Evolutionary conservation across 2,329 filamentous ascomycete species (phyloP).

Genomic region (Penicillium palitans): DNA sequence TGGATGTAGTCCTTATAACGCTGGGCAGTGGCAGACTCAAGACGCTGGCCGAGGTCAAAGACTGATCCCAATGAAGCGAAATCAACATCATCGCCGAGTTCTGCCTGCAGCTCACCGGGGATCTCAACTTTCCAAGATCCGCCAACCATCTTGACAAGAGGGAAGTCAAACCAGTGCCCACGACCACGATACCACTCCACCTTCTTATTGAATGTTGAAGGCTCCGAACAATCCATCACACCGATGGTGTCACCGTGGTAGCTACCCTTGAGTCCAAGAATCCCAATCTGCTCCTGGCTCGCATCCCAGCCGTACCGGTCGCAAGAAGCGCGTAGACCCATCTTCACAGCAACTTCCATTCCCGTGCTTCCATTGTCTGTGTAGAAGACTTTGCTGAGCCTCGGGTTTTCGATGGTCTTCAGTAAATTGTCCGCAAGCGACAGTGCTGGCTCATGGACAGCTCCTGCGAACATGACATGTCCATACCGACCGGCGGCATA

Average conservation of each 20-base stretch:
- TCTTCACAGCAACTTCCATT: conserved; percentile 81
- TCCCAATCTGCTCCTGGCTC: conserved; percentile 58
- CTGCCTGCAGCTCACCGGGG: conserved; percentile 51
- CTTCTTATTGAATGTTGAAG: conserved; percentile 74
- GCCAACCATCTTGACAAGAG: conserved; percentile 64
- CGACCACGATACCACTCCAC: conserved; percentile 82
- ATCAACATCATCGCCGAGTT: conserved; percentile 47
- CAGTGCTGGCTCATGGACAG: conserved; percentile 76
- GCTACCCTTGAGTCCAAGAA: conserved; percentile 74
- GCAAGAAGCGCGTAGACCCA: conserved; percentile 71
- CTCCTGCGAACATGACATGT: conserved; percentile 83
- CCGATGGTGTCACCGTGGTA: conserved; percentile 90
- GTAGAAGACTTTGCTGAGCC: conserved; percentile 72
- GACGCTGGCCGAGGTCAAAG: conserved; percentile 59
- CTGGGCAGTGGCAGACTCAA: conserved; percentile 47
- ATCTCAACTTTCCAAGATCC: conserved; percentile 67
- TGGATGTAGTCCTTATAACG: conserved; percentile 63
- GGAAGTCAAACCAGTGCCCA: conserved; percentile 80
- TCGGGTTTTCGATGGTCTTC: conserved; percentile 59
- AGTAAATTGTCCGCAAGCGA: conserved; percentile 67
- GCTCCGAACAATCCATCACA: conserved; percentile 82
- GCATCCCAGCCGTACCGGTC: conserved; percentile 66
- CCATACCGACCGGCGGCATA: conserved; percentile 82
- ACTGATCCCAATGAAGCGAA: conserved; percentile 56
- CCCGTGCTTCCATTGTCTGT: conserved; percentile 83